These are phyloP conservation scores for Chlorella sp. DNA, from an alignment of 139 green algal genomes.

Conservation along the genomic window DNA sequence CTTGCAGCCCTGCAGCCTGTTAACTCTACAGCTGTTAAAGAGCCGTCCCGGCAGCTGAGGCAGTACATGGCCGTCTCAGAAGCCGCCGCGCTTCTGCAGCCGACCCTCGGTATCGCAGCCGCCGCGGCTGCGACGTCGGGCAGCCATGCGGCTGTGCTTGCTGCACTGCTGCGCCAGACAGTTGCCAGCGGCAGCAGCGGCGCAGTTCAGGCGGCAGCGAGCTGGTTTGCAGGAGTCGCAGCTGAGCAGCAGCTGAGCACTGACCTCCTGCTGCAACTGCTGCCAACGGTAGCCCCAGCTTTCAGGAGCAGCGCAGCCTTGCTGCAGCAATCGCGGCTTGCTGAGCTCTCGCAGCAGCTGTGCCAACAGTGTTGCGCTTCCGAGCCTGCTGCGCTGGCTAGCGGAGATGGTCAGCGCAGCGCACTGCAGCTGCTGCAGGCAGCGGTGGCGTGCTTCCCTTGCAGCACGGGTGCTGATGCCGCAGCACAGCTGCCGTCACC, in stretches of 20 bases:
- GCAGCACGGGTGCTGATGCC: neutral
- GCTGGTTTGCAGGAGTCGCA: neutral
- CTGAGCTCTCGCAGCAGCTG: slow-evolving; percentile 23
- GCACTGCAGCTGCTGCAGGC: slow-evolving; percentile 11
- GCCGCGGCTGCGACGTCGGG: neutral
- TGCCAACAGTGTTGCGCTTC: neutral
- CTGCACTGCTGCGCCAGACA: neutral
- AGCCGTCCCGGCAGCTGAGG: neutral
- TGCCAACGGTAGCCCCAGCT: slow-evolving; percentile 12
- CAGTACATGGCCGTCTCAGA: neutral
- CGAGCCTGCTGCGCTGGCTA: slow-evolving; percentile 7
- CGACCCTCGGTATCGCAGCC: neutral
- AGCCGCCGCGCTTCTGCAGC: slow-evolving; percentile 6
- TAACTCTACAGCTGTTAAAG: neutral
- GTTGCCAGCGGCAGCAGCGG: neutral
- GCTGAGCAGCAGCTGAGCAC: neutral
- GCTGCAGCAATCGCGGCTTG: slow-evolving; percentile 20
- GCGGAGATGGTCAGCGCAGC: neutral
- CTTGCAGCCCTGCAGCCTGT: slow-evolving; percentile 4
- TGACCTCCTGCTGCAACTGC: neutral
- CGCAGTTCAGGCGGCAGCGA: neutral
- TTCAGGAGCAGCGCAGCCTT: slow-evolving; percentile 9
- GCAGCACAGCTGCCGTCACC: slow-evolving; percentile 4
- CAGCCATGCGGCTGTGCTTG: neutral
- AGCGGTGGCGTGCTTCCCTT: slow-evolving; percentile 34